Evolutionary conservation across 2,329 filamentous ascomycete species (phyloP).

Genomic region (Exserohilum turcica): DNA sequence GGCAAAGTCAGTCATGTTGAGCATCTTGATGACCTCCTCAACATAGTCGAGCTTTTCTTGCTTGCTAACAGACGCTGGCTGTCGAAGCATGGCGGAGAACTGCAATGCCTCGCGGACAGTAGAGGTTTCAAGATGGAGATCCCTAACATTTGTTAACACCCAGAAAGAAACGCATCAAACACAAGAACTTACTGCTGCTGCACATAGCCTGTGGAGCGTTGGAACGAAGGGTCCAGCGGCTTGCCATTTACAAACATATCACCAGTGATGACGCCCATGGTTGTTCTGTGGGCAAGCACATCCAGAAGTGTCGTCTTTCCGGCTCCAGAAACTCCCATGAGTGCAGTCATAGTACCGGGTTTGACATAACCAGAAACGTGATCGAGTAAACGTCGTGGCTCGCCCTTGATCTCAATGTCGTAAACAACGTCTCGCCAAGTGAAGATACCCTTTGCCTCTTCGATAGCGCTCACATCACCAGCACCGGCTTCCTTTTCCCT

Average conservation of each 20-base stretch:
- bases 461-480: slow-evolving; percentile 47
- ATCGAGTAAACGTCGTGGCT: slow-evolving; percentile 58
- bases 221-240: slow-evolving; percentile 42
- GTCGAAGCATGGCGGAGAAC: slow-evolving; percentile 49
- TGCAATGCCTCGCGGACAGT: slow-evolving; percentile 46
- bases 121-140: slow-evolving; percentile 47
- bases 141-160: slow-evolving; percentile 18
- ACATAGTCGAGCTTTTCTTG: slow-evolving; percentile 66
- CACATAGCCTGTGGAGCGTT: slow-evolving; percentile 48
- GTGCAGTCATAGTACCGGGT: slow-evolving; percentile 56
- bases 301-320: slow-evolving; percentile 49
- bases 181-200: slow-evolving; percentile 41
- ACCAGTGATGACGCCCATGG: slow-evolving; percentile 47
- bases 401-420: slow-evolving; percentile 49
- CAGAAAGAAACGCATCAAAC: neutral
- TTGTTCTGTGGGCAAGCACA: slow-evolving; percentile 42
- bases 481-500: slow-evolving; percentile 38
- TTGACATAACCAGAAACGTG: slow-evolving; percentile 61
- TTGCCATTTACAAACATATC: slow-evolving; percentile 49
- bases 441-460: slow-evolving; percentile 51
- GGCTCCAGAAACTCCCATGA: slow-evolving; percentile 48
- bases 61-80: slow-evolving; percentile 59
- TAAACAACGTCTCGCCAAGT: slow-evolving; percentile 45
- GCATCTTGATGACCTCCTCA: slow-evolving; percentile 68
- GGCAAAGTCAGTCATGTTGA: slow-evolving; percentile 70